These are phyloP conservation scores for Dentipellis sp. DNA, from an alignment of 768 basidiomycete species.

Conservation along the genomic window DNA sequence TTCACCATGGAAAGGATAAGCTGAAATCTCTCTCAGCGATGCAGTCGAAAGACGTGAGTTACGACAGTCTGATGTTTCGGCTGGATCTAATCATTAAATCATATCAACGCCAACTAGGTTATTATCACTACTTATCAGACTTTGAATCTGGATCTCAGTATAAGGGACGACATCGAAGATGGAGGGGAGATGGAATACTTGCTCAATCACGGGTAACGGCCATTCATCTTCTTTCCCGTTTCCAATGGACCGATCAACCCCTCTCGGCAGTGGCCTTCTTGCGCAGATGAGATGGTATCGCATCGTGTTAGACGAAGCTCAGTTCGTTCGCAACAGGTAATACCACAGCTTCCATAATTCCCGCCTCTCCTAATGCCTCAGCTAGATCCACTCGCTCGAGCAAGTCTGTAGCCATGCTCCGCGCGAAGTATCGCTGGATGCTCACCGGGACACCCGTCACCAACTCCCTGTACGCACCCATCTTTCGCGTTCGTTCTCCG, in stretches of 20 bases:
- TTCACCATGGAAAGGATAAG: conserved; percentile 69
- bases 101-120: too few species aligned
- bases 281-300: conserved; percentile 57
- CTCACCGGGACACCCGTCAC: conserved; percentile 72
- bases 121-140: conserved; percentile 76
- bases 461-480: conserved; percentile 54
- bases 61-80: background rate
- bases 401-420: conserved; percentile 48
- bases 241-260: background rate
- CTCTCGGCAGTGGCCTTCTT: conserved; percentile 38
- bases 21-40: conserved; percentile 44
- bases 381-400: conserved; percentile 47
- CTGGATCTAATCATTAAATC: background rate
- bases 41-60: conserved; percentile 41
- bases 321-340: conserved; percentile 62
- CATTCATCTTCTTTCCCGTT: background rate
- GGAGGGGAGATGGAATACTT: conserved; percentile 43
- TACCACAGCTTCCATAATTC: too few species aligned
- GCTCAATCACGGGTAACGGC: conserved; percentile 36
- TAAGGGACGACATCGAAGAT: conserved; percentile 36
- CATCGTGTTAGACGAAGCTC: conserved; percentile 71
- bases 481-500: too few species aligned
- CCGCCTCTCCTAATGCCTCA: background rate
- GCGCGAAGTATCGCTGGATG: conserved; percentile 66
- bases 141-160: conserved; percentile 46